A percentile compares a stretch with the other conserved stretches of the same genome.
These are phyloP conservation scores for Nemophila menziesii DNA, from an alignment of 257 asterid species.

Conservation along the genomic window DNA sequence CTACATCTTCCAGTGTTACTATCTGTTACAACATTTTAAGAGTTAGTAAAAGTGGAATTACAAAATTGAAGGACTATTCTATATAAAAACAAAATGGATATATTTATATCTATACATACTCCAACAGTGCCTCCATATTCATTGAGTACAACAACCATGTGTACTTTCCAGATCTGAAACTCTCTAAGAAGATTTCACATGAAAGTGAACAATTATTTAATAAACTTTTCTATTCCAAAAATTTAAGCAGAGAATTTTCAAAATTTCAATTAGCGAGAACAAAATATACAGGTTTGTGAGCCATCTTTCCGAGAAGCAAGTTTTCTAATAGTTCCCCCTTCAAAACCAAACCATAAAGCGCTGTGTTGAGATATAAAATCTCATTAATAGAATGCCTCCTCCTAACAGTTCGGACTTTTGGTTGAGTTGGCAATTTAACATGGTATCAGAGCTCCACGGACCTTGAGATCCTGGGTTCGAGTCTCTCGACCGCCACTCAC, in stretches of 20 bases:
- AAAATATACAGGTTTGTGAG: constrained; percentile 96
- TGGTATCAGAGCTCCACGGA: too few species aligned
- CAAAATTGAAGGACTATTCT: too few species aligned
- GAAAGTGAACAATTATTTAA: constrained; percentile 14
- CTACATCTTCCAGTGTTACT: constrained; percentile 98
- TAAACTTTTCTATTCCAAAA: too few species aligned
- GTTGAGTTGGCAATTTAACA: too few species aligned
- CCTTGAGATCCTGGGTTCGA: too few species aligned
- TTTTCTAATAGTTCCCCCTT: constrained; percentile 92
- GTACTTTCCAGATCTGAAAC: constrained; percentile 97
- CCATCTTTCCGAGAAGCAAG: constrained; percentile 76
- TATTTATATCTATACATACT: constrained; percentile 56
- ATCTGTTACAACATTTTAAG: constrained; percentile 41
- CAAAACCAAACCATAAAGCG: constrained; percentile 55
- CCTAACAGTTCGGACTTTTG: too few species aligned
- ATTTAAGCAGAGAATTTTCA: not conserved
- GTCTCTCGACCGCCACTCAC: too few species aligned
- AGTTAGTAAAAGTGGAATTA: constrained; percentile 2
- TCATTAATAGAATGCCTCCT: too few species aligned
- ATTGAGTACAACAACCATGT: constrained; percentile 98
- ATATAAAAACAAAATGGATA: too few species aligned
- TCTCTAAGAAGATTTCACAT: constrained; percentile 99
- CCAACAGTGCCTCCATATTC: constrained; percentile 99
- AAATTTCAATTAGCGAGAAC: constrained; percentile 67
- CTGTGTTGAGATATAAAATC: too few species aligned